These are phyloP conservation scores for Cladosporium phlei DNA, from an alignment of 2,329 filamentous ascomycete genomes.

Conservation along the genomic window DNA sequence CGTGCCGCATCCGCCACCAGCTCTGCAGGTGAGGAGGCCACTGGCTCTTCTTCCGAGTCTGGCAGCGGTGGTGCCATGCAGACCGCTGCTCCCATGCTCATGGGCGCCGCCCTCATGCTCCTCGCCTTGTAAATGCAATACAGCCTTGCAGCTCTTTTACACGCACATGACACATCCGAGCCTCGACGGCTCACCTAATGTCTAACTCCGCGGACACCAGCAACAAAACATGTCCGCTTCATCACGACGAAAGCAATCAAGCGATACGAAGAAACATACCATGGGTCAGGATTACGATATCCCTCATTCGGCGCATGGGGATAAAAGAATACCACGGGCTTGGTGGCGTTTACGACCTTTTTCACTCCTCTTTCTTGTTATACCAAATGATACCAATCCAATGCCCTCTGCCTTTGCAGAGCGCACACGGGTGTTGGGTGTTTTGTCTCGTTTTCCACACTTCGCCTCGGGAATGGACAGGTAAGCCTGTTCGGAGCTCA, in stretches of 20 bases:
- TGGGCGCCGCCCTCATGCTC: constrained; percentile 35
- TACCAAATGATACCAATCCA: background rate
- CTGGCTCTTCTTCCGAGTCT: constrained; percentile 12
- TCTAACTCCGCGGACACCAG: constrained; percentile 4
- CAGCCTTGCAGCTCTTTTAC: too few relatives aligned
- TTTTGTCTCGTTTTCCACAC: too few relatives aligned
- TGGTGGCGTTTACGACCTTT: background rate
- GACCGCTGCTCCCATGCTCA: constrained; percentile 31
- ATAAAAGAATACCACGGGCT: constrained; percentile 1
- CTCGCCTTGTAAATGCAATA: constrained; percentile 33
- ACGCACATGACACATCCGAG: background rate
- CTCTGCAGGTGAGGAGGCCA: constrained; percentile 14
- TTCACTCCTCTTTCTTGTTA: constrained; percentile 1
- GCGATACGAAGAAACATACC: constrained; percentile 3
- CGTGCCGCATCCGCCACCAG: constrained; percentile 11
- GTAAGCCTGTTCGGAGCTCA: too few relatives aligned
- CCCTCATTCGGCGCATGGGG: background rate
- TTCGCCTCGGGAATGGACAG: too few relatives aligned
- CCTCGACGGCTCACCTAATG: constrained; percentile 6
- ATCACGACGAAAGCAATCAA: background rate
- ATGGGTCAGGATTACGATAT: constrained; percentile 7
- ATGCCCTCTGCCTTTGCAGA: background rate
- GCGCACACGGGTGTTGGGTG: background rate
- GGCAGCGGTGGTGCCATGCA: constrained; percentile 22
- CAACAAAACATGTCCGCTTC: background rate